These are phyloP conservation scores for Aspergillus novofumigatus DNA, from an alignment of 2,329 filamentous ascomycete species.

Conservation along the genomic window DNA sequence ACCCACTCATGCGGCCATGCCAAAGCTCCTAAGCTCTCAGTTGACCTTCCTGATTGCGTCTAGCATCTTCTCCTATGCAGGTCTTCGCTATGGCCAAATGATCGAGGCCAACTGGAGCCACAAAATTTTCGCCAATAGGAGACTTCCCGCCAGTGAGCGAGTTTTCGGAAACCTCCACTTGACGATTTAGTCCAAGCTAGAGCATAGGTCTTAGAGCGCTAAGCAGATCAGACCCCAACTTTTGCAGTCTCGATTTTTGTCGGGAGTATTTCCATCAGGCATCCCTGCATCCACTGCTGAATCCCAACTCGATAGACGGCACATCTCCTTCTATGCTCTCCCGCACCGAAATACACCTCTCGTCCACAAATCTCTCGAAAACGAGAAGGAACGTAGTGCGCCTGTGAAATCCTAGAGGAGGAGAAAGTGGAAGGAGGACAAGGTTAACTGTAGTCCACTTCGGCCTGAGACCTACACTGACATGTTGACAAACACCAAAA, in stretches of 20 bases:
- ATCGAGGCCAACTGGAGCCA: constrained; percentile 9
- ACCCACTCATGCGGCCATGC: neutral
- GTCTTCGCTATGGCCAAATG: neutral
- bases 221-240: neutral
- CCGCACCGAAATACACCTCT: neutral
- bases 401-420: neutral
- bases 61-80: constrained; percentile 8
- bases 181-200: neutral
- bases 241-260: neutral
- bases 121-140: constrained; percentile 2
- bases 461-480: constrained; percentile 10
- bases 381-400: neutral
- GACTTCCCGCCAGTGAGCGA: neutral
- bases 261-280: neutral
- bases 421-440: neutral
- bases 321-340: neutral
- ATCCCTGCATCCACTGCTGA: neutral
- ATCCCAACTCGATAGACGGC: neutral
- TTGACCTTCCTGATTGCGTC: constrained; percentile 14
- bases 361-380: neutral
- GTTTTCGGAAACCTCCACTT: neutral
- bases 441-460: constrained; percentile 1
- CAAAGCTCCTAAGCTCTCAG: constrained; percentile 1
- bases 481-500: constrained; percentile 21
- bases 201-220: neutral